Base-by-base conservation (phyloP, 2,329 filamentous ascomycete species). In the Leptographium flavum region DNA sequence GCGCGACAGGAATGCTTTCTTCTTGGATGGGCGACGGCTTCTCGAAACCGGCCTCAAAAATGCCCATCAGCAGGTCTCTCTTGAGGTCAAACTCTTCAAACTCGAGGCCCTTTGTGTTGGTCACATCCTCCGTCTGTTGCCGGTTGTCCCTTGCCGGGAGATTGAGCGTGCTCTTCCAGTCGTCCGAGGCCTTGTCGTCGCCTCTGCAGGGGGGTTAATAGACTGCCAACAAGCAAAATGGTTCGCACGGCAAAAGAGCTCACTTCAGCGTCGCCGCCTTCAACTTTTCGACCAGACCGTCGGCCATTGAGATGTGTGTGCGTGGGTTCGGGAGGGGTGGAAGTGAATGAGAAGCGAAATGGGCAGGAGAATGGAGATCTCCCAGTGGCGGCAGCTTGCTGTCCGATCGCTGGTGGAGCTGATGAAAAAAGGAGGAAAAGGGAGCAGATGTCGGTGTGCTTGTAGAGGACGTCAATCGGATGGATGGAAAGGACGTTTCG, bases 1-100 rank as follows among this genome's bases (percentile, higher is more conserved):
- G 74, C 42, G 92, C 92, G 53, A 98, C 90, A 40, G 92, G 92
- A 58, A 98, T 95, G 45, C 92, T 87, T 69, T 96, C 92, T 80
- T 98, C 92, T 77, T 98, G 92, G 57, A 98, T 98, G 11, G 92
- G 92, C 47, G 92, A 98, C 15, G 92, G 92, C 68, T 94, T 95
- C 64, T 98, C 92, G 64, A 95, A 98, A 52, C 92, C 92, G 55
- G 92, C 92, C 69, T 98, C 92, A 64, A 96, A 98, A 54, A 98
- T 96, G 51, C 92, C 92, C 90, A 96, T 98, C 68, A 98, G 78
- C 50, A 98, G 70, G 61, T 94, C 86, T 60, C 92, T 77, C 70
- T 94, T 94, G 56, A 98, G 81, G 54, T 83, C 84, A 62, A 98
- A 95, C 55, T 96, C 86, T 65, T 98, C 93, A 59, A 95, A 98